These are phyloP conservation scores for Epicoccum nigrum DNA, from an alignment of 2,329 filamentous ascomycete species.

Conservation along the genomic window DNA sequence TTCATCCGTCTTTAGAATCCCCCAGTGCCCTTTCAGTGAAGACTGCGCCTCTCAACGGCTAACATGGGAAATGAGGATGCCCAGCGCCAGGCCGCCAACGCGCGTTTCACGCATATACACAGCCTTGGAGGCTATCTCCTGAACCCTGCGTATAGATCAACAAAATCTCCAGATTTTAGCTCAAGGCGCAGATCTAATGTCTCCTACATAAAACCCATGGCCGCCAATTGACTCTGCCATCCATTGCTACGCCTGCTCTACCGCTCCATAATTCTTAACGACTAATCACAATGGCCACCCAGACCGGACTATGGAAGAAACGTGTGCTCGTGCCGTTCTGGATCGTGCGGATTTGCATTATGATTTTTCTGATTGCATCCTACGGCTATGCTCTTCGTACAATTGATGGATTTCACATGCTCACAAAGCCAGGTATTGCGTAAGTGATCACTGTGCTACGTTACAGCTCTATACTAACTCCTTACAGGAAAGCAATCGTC, in stretches of 20 bases:
- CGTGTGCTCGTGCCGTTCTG: conserved; percentile 48
- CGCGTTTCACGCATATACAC: conserved; percentile 30
- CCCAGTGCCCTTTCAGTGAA: neutral
- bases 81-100: conserved; percentile 16
- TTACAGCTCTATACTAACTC: conserved; percentile 24
- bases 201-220: neutral
- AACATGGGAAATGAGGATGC: conserved; percentile 18
- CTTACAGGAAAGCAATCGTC: conserved; percentile 34
- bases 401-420: conserved; percentile 23
- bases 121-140: conserved; percentile 26
- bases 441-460: conserved; percentile 12
- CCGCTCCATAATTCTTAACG: neutral
- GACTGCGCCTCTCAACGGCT: conserved; percentile 1
- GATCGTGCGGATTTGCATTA: conserved; percentile 41
- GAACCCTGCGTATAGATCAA: conserved; percentile 22
- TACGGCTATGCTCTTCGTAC: conserved; percentile 34
- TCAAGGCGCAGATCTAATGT: conserved; percentile 9
- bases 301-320: conserved; percentile 44
- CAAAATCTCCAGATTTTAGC: conserved; percentile 4
- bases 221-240: neutral
- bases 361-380: conserved; percentile 40
- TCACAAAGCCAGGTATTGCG: conserved; percentile 30
- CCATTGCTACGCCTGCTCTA: neutral
- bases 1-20: neutral
- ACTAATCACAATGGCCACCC: conserved; percentile 27